Base-by-base conservation (phyloP, 1,284 basidiomycete species). In the Sanghuangporus sanghuang region DNA sequence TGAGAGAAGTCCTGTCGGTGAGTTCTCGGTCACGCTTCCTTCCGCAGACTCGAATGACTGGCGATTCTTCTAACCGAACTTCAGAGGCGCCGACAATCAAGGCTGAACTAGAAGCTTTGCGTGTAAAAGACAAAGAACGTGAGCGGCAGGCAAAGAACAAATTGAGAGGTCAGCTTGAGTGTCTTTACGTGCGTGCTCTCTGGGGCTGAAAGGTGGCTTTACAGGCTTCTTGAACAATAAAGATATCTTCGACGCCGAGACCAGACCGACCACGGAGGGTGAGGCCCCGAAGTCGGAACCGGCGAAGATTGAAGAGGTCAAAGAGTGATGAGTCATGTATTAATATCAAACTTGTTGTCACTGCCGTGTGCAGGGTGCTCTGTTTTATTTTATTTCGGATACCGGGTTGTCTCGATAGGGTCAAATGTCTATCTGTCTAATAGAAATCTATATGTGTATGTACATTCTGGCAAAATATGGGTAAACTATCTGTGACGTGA, bases 141-240 rank as follows among this genome's bases (percentile, higher is more conserved):
- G 86, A 90, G 68, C 84, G 78, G 68, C 81, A 73, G 6, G 79
- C 85, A 64, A 86, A 86, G 66, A 79, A 87, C 73, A 92, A 89
- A 72, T 76, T 93, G 71, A 88, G 87, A 78, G 92, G 90, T 88
- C 52, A 40, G 69, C 60, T 46, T 32, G 23, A 40, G 3, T n/a
- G 16, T 27, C 46, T 49, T 18, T 32, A 4, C 12, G 35, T 11
- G 12, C 9, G 42, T 14, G 6, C 38, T 3, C n/a, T 21, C 27
- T 36, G 40, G 23, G 16, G 27, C 36, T 42, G 7, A 50, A 32
- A 32, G 27, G 27, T 11, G 18, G 32, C 36, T 18, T n/a, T 16
- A 39, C 18, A 66, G 62, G 65, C 3, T 66, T 66, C 58, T 53
- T 66, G 3, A 64, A 60, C 44, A 18, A 52, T 11, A 61, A 62